Percentiles rank a stretch among this genome's conserved stretches.
These are phyloP conservation scores for Cunninghamia lanceolata DNA, from an alignment of 75 land plant species.

Conservation along the genomic window DNA sequence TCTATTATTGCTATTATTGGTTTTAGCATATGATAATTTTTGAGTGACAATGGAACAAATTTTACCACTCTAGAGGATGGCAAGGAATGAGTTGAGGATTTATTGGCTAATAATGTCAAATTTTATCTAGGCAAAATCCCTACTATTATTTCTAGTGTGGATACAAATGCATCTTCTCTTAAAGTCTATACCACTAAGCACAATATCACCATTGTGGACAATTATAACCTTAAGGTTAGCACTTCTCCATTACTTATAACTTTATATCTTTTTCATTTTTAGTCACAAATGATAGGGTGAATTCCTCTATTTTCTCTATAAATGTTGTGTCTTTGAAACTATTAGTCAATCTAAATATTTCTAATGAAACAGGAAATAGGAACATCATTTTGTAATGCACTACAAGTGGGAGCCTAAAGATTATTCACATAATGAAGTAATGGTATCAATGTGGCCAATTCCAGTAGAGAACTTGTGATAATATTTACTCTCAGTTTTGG, in stretches of 20 bases:
- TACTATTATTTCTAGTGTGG: slow-evolving; percentile 4
- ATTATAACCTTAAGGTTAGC: slow-evolving; percentile 54
- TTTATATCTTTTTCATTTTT: slow-evolving; percentile 67
- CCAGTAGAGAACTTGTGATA: slow-evolving; percentile 17
- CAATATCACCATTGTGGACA: slow-evolving; percentile 30
- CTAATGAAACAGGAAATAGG: slow-evolving; percentile 2
- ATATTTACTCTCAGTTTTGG: slow-evolving; percentile 18
- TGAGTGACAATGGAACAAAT: not conserved
- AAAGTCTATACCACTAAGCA: slow-evolving; percentile 30
- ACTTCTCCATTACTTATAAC: slow-evolving; percentile 74
- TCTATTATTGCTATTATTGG: not conserved
- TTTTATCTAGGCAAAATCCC: not conserved
- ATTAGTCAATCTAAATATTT: slow-evolving; percentile 22
- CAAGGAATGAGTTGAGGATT: not conserved
- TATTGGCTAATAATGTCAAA: not conserved
- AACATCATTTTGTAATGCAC: not conserved
- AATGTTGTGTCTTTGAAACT: slow-evolving; percentile 23
- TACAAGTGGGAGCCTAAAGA: not conserved
- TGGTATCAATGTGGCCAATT: slow-evolving; percentile 20
- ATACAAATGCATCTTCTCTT: slow-evolving; percentile 3
- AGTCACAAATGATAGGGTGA: slow-evolving; percentile 26
- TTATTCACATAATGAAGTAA: slow-evolving; percentile 22
- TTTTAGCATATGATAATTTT: not conserved
- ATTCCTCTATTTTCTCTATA: slow-evolving; percentile 53
- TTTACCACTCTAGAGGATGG: no score